Percentiles rank a stretch among this genome's conserved stretches.
Evolutionary conservation across 1,284 basidiomycete genomes (phyloP).

Genomic region (Malassezia restricta): DNA sequence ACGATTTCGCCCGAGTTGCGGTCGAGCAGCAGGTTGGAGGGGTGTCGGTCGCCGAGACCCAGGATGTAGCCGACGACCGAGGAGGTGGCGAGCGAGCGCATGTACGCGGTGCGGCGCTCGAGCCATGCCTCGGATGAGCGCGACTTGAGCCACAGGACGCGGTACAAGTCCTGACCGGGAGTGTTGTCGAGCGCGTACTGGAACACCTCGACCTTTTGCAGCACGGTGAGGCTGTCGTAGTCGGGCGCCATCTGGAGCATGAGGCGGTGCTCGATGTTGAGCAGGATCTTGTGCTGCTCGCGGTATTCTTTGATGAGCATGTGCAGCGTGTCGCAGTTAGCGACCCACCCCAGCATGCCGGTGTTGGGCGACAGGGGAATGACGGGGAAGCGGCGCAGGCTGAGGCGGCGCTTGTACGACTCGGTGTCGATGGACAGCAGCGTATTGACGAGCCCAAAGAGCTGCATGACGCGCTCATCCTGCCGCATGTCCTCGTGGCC

Average conservation of each 20-base stretch:
- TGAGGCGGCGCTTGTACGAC: slow-evolving; percentile 88
- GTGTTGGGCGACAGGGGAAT: slow-evolving; percentile 93
- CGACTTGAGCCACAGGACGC: slow-evolving; percentile 92
- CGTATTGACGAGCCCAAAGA: slow-evolving; percentile 94
- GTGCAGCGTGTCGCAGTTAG: slow-evolving; percentile 94
- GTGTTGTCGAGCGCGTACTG: slow-evolving; percentile 98
- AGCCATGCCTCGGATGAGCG: slow-evolving; percentile 94
- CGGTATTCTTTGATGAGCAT: slow-evolving; percentile 69
- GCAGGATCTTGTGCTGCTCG: slow-evolving; percentile 62
- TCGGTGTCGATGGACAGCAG: slow-evolving; percentile 81
- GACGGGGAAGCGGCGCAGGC: slow-evolving; percentile 84
- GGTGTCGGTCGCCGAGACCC: slow-evolving; percentile 95
- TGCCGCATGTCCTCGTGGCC: slow-evolving; percentile 98
- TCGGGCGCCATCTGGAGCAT: slow-evolving; percentile 99
- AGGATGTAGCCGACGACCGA: slow-evolving; percentile 61
- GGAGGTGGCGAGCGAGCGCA: slow-evolving; percentile 66
- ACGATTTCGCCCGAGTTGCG: slow-evolving; percentile 87
- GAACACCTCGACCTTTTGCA: slow-evolving; percentile 99
- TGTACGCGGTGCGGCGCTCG: slow-evolving; percentile 90
- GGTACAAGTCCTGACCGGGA: slow-evolving; percentile 95
- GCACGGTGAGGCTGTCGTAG: slow-evolving; percentile 82
- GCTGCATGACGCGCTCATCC: slow-evolving; percentile 98
- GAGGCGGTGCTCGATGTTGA: slow-evolving; percentile 94
- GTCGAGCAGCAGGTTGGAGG: slow-evolving; percentile 86
- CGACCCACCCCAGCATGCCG: slow-evolving; percentile 87